Percentiles rank a stretch among this genome's conserved stretches.
Evolutionary conservation across 202 grass and related monocot genomes (phyloP).

Genomic region (Dendrocalamus latiflorus): DNA sequence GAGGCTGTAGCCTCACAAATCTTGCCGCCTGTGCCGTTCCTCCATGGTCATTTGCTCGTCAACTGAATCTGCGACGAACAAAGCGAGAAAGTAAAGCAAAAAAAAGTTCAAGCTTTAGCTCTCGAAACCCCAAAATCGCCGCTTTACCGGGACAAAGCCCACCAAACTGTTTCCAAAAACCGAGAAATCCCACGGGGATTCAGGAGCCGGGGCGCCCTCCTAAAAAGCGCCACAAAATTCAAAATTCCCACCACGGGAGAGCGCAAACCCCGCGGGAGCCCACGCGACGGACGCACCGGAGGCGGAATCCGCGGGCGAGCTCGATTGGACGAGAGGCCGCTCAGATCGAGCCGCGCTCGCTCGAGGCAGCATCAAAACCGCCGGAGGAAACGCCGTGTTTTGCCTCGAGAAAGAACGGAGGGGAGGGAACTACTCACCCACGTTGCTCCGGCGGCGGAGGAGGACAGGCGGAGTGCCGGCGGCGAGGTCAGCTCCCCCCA

Average conservation of each 20-base stretch:
- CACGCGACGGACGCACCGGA: not conserved
- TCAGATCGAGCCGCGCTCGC: constrained; percentile 31
- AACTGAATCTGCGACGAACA: constrained; percentile 36
- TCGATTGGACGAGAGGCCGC: not conserved
- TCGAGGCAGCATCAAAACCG: not conserved
- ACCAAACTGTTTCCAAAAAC: not conserved
- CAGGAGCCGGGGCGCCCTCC: not conserved
- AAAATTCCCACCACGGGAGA: constrained; percentile 25
- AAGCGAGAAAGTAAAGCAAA: not conserved
- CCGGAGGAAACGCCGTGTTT: not conserved
- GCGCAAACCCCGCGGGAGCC: not conserved
- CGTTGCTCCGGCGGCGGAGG: not conserved
- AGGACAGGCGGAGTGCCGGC: not conserved
- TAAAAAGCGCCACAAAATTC: constrained; percentile 29
- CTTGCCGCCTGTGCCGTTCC: constrained; percentile 3
- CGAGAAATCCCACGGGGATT: not conserved
- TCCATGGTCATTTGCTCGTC: not conserved
- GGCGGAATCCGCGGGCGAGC: not conserved
- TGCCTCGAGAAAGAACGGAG: not conserved
- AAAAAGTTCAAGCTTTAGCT: constrained; percentile 1
- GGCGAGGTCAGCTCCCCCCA: constrained; percentile 15
- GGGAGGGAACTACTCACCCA: not conserved
- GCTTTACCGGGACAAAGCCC: not conserved
- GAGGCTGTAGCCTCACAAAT: constrained; percentile 19
- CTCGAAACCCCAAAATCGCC: not conserved